A percentile compares a stretch with the other conserved stretches of the same genome.
Conservation (phyloP, 805 yeast species). For the Saccharomycopsis selenospora region DNA sequence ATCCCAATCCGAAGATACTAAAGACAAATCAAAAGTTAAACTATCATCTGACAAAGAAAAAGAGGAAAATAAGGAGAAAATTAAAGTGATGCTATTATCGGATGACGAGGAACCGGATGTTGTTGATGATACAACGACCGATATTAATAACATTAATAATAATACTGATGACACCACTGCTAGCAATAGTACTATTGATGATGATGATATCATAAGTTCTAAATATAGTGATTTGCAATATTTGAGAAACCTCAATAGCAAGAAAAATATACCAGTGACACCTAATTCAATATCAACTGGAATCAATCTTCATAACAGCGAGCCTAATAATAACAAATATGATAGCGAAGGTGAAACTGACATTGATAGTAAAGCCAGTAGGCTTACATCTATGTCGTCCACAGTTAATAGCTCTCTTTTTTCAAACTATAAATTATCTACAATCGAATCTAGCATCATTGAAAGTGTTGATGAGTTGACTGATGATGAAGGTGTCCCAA, state of each 20-base stretch:
- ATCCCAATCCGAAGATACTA: not conserved
- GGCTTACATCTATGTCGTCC: not conserved
- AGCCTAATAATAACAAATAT: not conserved
- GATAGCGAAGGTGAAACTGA: not conserved
- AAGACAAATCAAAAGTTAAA: too few species aligned
- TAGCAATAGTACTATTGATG: not conserved
- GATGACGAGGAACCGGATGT: not conserved
- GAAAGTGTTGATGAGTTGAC: not conserved
- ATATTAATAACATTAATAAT: not conserved
- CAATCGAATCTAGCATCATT: not conserved
- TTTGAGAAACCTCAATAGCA: not conserved
- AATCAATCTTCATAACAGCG: not conserved
- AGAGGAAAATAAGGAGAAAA: not conserved
- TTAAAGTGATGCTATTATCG: too few species aligned
- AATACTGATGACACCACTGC: not conserved
- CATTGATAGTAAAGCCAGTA: not conserved
- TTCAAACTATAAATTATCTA: not conserved
- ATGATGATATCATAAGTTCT: not conserved
- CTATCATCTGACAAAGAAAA: not conserved
- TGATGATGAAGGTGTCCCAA: not conserved
- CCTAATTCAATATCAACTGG: not conserved
- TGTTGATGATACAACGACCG: not conserved
- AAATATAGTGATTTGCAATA: conserved; percentile 1
- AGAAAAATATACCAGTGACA: not conserved
- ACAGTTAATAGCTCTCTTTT: not conserved